Conservation (phyloP, 169 alveolate species). For the Blepharisma undulans region DNA sequence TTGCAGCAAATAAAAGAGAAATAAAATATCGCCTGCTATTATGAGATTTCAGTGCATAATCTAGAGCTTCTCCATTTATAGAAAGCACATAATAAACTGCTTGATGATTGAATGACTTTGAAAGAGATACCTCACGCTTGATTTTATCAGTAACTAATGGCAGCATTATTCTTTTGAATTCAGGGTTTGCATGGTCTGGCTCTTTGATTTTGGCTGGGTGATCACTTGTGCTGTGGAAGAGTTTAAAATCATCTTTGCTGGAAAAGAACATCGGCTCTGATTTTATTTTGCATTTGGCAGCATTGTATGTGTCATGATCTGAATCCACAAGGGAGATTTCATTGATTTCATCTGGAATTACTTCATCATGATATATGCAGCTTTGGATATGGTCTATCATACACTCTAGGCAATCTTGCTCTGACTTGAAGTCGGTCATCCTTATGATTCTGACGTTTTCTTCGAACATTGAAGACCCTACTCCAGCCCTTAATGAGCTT, state of each 20-base stretch:
- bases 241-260: neutral
- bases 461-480: conserved; percentile 2
- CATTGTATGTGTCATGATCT: neutral
- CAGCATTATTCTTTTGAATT: neutral
- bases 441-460: neutral
- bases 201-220: neutral
- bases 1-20: conserved; percentile 1
- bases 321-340: neutral
- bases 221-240: neutral
- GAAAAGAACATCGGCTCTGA: neutral
- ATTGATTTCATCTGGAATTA: neutral
- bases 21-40: neutral
- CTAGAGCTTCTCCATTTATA: neutral
- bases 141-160: neutral
- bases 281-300: neutral
- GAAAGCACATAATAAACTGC: neutral
- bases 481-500: neutral
- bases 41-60: neutral
- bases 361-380: neutral
- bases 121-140: neutral
- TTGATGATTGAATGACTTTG: neutral
- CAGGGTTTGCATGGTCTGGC: neutral
- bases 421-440: neutral
- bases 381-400: neutral
- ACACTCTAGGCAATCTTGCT: neutral